Evolutionary conservation across 2,329 filamentous ascomycete species (phyloP).

Genomic region (Cladosporium sp.): DNA sequence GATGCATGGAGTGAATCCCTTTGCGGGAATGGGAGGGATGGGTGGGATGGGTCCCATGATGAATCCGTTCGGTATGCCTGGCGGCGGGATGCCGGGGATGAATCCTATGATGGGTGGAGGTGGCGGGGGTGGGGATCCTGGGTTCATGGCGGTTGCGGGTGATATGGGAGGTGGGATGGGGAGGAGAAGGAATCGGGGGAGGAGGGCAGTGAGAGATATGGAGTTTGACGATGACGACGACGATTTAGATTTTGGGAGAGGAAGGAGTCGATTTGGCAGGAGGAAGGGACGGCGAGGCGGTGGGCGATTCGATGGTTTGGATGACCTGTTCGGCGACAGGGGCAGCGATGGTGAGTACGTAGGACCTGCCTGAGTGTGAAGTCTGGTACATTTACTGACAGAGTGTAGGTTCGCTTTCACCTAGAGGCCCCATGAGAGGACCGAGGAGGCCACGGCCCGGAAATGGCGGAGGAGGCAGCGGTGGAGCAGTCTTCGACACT

Average conservation of each 20-base stretch:
- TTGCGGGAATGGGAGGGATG: too few relatives aligned
- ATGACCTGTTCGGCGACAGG: conserved; percentile 16
- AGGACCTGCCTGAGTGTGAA: too few relatives aligned
- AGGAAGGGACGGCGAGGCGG: conserved; percentile 10
- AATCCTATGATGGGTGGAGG: conserved; percentile 14
- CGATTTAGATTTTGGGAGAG: conserved; percentile 12
- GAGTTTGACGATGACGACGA: conserved; percentile 16
- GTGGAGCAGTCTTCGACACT: conserved; percentile 3
- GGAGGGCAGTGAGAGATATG: not conserved
- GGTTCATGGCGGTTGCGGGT: not conserved
- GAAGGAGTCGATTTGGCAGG: too few relatives aligned
- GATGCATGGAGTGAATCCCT: too few relatives aligned
- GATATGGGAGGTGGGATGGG: conserved; percentile 13
- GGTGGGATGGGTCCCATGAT: too few relatives aligned
- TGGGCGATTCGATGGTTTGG: conserved; percentile 16
- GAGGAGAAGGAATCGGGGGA: not conserved
- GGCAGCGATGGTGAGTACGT: conserved; percentile 20
- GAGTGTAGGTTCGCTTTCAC: conserved; percentile 10
- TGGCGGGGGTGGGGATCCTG: too few relatives aligned
- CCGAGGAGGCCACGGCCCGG: conserved; percentile 2
- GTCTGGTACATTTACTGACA: too few relatives aligned
- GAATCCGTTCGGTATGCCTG: too few relatives aligned
- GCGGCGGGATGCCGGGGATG: conserved; percentile 7
- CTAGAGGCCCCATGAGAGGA: conserved; percentile 14
- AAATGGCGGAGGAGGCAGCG: not conserved